Base-by-base conservation (phyloP, 2,329 filamentous ascomycete species). In the Colletotrichum incanum region DNA sequence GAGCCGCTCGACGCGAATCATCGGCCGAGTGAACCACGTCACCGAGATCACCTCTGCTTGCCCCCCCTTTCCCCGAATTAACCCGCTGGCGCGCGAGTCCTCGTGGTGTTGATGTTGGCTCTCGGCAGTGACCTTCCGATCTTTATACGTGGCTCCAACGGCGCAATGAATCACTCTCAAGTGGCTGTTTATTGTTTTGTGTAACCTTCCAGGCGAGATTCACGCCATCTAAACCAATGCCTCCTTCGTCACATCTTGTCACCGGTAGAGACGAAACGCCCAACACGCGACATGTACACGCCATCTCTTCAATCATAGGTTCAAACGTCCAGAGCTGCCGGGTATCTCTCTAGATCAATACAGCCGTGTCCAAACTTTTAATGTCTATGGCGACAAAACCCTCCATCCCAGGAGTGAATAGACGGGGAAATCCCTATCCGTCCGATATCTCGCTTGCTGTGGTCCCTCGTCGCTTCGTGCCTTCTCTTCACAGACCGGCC, bases 371-470 rank as follows among this genome's bases (percentile, higher is more conserved):
- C 39, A 43, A 28, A 28, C 45, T 50, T 62, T 50, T 62, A 3
- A n/a, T 31, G 39, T 41, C 31, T 37, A 50, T 18, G 64, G 23
- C 18, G 16, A 18, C 39, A 43, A 37, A 37, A 37, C 34, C n/a
- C 18, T 23, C 23, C 31, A 23, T 26, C 43, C 7, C 45, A 34
- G 1, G 43, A 45, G 11, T 28, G 45, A 37, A n/a, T 16, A n/a
- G 39, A 41, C 26, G 28, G 55, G 12, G 52, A 58, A 52, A 34
- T 18, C 47, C 50, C 6, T 41, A 28, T 37, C 26, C 58, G 18
- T 58, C 49, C 41, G 28, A 58, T 45, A 39, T 63, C 49, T 47
- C 64, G 34, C 41, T 62, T 43, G 58, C 58, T 49, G 3, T n/a
- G 12, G 11, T 61, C n/a, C 54, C 23, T 34, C 8, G 14, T 43